These are phyloP conservation scores for Fusarium succisae DNA, from an alignment of 2,329 filamentous ascomycete species.

Conservation along the genomic window DNA sequence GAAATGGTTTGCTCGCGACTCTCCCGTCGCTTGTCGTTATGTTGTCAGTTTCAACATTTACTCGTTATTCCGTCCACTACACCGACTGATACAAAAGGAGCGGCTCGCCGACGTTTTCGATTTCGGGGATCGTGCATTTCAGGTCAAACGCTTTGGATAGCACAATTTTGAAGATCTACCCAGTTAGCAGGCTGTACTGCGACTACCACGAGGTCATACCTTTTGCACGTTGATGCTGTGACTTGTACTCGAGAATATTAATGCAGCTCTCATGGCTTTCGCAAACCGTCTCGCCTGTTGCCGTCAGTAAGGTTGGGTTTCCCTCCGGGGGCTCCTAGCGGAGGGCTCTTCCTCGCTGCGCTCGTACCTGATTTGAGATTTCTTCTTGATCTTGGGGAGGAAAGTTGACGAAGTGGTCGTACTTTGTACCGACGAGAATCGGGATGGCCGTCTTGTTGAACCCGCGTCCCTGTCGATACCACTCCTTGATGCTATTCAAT, in stretches of 20 bases:
- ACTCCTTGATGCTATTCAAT: conserved; percentile 99
- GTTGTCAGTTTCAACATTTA: conserved; percentile 38
- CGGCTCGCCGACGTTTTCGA: conserved; percentile 97
- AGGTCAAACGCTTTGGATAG: conserved; percentile 98
- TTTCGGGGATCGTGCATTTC: conserved; percentile 98
- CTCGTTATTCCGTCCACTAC: conserved; percentile 39
- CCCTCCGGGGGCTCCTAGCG: not conserved
- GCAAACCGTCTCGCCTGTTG: conserved; percentile 91
- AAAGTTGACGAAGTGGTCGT: conserved; percentile 99
- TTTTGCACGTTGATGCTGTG: conserved; percentile 99
- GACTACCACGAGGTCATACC: conserved; percentile 59
- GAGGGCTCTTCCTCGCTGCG: not conserved
- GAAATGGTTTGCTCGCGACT: conserved; percentile 21
- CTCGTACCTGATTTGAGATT: conserved; percentile 87
- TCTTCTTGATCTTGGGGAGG: conserved; percentile 97
- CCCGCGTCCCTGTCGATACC: conserved; percentile 95
- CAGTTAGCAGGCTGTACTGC: not conserved
- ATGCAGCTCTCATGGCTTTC: conserved; percentile 95
- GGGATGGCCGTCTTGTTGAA: conserved; percentile 99
- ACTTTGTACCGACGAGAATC: conserved; percentile 96
- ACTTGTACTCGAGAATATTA: conserved; percentile 98
- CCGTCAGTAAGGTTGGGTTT: not conserved
- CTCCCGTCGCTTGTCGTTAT: conserved; percentile 26
- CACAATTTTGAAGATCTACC: conserved; percentile 98
- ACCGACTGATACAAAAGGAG: conserved; percentile 85